Evolutionary conservation across 2,329 filamentous ascomycete species (phyloP).

Genomic region (Colletotrichum spinosum): DNA sequence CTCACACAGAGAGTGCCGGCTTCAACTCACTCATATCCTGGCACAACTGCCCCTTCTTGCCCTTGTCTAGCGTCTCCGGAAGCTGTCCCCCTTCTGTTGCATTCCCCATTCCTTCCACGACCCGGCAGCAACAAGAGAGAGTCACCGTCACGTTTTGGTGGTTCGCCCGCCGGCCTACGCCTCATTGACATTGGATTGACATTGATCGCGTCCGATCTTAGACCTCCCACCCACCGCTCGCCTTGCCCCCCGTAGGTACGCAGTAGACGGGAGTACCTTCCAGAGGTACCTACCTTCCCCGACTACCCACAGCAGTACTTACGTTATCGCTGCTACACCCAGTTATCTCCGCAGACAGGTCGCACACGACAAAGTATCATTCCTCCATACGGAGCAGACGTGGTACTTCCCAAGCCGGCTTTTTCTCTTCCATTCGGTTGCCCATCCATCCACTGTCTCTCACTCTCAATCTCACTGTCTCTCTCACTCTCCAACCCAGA

Average conservation of each 20-base stretch:
- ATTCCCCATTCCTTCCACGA: slow-evolving; percentile 32
- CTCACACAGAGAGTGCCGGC: too few relatives aligned
- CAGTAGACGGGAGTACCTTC: too few relatives aligned
- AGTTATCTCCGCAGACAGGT: too few relatives aligned
- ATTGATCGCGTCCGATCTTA: slow-evolving; percentile 24
- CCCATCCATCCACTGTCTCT: background rate
- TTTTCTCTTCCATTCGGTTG: too few relatives aligned
- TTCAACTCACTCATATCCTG: too few relatives aligned
- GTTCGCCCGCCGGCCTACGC: slow-evolving; percentile 1
- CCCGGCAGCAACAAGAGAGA: slow-evolving; percentile 3
- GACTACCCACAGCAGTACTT: too few relatives aligned
- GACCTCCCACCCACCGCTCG: slow-evolving; percentile 8
- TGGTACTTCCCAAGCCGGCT: too few relatives aligned
- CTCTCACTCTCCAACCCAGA: slow-evolving; percentile 11
- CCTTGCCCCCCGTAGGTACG: background rate
- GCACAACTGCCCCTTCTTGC: background rate
- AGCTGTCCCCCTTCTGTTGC: slow-evolving; percentile 21
- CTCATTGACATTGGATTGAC: slow-evolving; percentile 23
- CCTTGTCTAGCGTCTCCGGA: slow-evolving; percentile 28
- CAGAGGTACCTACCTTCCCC: too few relatives aligned
- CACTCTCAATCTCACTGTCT: slow-evolving; percentile 5
- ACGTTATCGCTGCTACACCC: too few relatives aligned
- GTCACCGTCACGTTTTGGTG: too few relatives aligned
- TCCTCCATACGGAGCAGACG: too few relatives aligned
- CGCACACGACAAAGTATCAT: too few relatives aligned